Base-by-base conservation (phyloP, 2,329 filamentous ascomycete species). In the Ophiocordyceps camponoti-rufipedis region DNA sequence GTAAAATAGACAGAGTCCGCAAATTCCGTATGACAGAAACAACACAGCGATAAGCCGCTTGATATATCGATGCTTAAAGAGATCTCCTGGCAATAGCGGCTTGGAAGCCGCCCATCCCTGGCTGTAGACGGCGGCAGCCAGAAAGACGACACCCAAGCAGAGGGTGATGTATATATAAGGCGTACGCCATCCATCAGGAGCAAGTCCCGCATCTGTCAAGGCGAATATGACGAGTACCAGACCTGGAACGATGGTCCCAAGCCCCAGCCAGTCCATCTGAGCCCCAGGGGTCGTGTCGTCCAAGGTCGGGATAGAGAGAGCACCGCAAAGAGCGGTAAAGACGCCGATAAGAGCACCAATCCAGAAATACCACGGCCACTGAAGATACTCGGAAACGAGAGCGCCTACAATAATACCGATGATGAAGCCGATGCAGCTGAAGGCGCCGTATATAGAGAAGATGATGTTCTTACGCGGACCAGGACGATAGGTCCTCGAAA, bases 41-140 rank as follows among this genome's bases (percentile, higher is more conserved):
- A 75, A 43, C 84, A 72, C 10, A 85, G 62, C 0, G 74, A 71
- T 1, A 13, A 87, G 60, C 0, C 79, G 70, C 32, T 68, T 74
- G 75, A 89, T 83, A 45, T 78, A 78, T 48, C 76, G 78, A 4
- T 81, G 73, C 18, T 66, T 63, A 62, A 91, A 88, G 23, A 89
- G 60, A 18, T 80, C 80, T 0, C 70, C 65, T 0, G 85, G 83
- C 0, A 91, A 63, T 1, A 91, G 63, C 0, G 85, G 85, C 44
- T 79, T 70, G n/a, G 69, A 56, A 1, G 81, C 75, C 0, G 85
- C 69, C 74, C 77, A 83, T 0, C 78, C 78, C 62, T 91, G 81
- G 3, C 87, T 67, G 49, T 85, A 88, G 7, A 80, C 66, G 11
- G 82, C 76, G 0, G 63, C 61, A 1, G 60, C 62, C 1, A 91